Evolutionary conservation across 1,284 basidiomycete genomes (phyloP), one percentile per base, ranked within the genome.

Genomic region (Heterobasidion occidentale): DNA sequence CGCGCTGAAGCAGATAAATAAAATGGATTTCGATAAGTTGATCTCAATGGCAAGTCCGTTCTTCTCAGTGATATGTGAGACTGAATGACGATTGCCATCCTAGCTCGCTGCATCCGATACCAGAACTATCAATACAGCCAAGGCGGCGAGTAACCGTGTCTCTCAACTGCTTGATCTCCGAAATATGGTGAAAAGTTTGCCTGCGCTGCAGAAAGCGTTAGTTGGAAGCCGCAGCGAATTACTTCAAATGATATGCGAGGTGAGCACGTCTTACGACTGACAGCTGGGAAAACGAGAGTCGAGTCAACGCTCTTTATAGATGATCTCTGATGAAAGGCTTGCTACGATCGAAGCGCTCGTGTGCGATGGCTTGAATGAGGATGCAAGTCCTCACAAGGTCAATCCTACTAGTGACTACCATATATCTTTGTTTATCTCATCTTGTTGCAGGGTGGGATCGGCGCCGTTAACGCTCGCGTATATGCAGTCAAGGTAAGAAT

Each of bases 1-100:
- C 59, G 86, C 82, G 1, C 74, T 96, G 52, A 88, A 84, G 64
- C 68, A 76, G 2, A 71, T 92, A 46, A 84, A 85, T 61, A 90
- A 90, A 68, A 77, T 90, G 65, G 94, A 98, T 64, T 78, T 95
- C 33, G 95, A 98, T 69, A 94, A 90, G 66, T 75, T 97, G 6
- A 89, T 95, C 36, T 79, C 81, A 45, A 81, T 81, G 19, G 91
- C 91, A 65, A 45, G 44, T 46, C 11, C 47, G 34, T 49, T 42
- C 11, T 42, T 42, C 38, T n/a, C 27, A 27, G 27, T 4, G 27
- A 27, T 27, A 27, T 27, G 27, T 27, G 27, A 27, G 27, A 6
- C 27, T 27, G 27, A 27, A 27, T 27, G 27, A 27, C 27, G 5
- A 27, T 27, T 27, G 27, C 27, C 27, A 34, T 19, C 12, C 1